These are phyloP conservation scores for Ophiostoma himal-ulmi DNA, from an alignment of 2,329 filamentous ascomycete genomes.

Conservation along the genomic window DNA sequence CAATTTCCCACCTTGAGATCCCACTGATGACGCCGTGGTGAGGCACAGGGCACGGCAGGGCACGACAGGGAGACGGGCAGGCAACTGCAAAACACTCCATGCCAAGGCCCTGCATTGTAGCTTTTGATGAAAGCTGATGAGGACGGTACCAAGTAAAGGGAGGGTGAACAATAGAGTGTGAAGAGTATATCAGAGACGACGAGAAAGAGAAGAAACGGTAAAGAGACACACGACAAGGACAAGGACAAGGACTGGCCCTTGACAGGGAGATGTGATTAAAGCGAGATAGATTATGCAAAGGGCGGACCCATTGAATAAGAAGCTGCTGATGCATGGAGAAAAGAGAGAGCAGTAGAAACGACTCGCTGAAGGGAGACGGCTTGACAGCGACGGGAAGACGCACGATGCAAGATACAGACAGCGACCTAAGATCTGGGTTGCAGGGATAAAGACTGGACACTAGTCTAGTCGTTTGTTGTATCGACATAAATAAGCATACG, in stretches of 20 bases:
- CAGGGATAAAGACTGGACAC: not conserved
- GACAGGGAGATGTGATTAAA: not conserved
- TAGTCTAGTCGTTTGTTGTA: not conserved
- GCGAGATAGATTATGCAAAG: not conserved
- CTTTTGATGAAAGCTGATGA: not conserved
- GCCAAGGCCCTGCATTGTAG: not conserved
- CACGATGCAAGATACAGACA: not conserved
- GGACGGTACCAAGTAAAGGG: not conserved
- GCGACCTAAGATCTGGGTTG: not conserved
- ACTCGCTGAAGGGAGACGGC: not conserved
- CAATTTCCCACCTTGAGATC: not conserved
- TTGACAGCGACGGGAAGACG: too few relatives aligned
- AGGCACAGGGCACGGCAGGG: not conserved
- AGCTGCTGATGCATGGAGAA: not conserved
- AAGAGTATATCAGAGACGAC: not conserved
- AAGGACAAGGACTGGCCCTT: not conserved
- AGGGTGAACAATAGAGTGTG: not conserved
- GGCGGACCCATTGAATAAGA: not conserved
- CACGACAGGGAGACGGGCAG: not conserved
- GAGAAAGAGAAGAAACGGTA: not conserved
- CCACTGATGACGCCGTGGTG: slow-evolving; percentile 6
- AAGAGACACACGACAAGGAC: not conserved
- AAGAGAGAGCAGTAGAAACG: not conserved
- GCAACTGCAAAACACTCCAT: not conserved
- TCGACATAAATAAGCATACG: too few relatives aligned